A percentile compares a stretch with the other conserved stretches of the same genome.
Conservation (phyloP, 345 rosid species). For the Sonneratia caseolaris region DNA sequence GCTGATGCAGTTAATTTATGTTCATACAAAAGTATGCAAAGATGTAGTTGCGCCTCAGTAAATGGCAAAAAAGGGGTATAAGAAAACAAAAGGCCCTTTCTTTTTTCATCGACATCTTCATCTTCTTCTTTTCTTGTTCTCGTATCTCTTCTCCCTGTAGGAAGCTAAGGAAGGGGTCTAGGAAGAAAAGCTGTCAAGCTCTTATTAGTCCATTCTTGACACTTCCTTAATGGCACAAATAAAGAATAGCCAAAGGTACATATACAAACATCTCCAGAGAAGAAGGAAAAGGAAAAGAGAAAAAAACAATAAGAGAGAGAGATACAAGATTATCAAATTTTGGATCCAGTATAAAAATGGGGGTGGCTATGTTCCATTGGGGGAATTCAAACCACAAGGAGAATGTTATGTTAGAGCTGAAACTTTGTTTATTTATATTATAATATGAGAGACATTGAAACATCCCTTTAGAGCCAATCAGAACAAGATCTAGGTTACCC, state of each 20-base stretch:
- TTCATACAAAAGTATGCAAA: not conserved
- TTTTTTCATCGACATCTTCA: not conserved
- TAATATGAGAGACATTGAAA: not conserved
- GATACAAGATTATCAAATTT: not conserved
- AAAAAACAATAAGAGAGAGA: not conserved
- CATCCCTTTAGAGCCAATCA: not conserved
- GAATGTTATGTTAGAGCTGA: not conserved
- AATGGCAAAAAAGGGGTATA: not conserved
- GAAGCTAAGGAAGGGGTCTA: not conserved
- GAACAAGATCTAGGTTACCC: not conserved
- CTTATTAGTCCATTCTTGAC: not conserved
- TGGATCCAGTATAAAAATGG: not conserved
- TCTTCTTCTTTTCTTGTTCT: not conserved
- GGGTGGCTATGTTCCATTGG: not conserved
- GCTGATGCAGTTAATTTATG: not conserved
- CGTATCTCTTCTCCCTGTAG: not conserved
- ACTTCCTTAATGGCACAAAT: constrained; percentile 1
- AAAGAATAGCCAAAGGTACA: not conserved
- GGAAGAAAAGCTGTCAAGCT: constrained; percentile 1
- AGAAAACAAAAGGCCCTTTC: not conserved
- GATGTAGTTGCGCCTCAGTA: not conserved
- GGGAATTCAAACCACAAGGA: not conserved
- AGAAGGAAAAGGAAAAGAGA: not conserved
- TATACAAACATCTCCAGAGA: not conserved
- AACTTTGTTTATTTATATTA: not conserved